These are phyloP conservation scores for Populus hybrid DNA, from an alignment of 441 rosid species.

Conservation along the genomic window DNA sequence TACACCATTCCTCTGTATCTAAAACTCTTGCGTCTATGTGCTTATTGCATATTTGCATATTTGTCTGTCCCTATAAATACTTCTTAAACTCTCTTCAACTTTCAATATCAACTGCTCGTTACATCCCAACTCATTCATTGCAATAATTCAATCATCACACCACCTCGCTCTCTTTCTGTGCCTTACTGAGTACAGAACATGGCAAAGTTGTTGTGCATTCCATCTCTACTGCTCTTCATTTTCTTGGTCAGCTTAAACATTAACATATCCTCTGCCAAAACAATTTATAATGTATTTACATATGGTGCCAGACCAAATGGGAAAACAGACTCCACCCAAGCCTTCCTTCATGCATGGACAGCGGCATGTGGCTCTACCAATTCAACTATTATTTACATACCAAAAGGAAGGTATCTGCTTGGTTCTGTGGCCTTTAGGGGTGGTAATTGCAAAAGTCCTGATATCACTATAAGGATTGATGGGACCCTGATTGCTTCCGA, in stretches of 20 bases:
- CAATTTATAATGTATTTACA: slow-evolving; percentile 24
- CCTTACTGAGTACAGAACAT: neutral
- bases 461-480: neutral
- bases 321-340: slow-evolving; percentile 28
- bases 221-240: neutral
- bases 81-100: no score
- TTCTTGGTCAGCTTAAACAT: neutral
- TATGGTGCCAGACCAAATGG: neutral
- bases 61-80: no score
- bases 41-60: no score
- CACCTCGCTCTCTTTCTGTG: no score
- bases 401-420: slow-evolving; percentile 38
- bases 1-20: no score
- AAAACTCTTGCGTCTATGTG: no score
- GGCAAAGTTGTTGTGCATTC: slow-evolving; percentile 11
- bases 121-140: no score
- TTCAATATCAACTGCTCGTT: no score
- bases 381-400: slow-evolving; percentile 28
- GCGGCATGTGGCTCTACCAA: slow-evolving; percentile 28
- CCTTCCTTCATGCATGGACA: slow-evolving; percentile 36
- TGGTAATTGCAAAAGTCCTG: neutral
- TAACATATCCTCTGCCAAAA: slow-evolving; percentile 13
- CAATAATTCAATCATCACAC: no score
- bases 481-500: neutral
- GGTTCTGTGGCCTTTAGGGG: slow-evolving; percentile 32